phyloP scores from a whole-genome alignment of 192 early-diverging fungal genomes.

The Backusella sp. region DNA sequence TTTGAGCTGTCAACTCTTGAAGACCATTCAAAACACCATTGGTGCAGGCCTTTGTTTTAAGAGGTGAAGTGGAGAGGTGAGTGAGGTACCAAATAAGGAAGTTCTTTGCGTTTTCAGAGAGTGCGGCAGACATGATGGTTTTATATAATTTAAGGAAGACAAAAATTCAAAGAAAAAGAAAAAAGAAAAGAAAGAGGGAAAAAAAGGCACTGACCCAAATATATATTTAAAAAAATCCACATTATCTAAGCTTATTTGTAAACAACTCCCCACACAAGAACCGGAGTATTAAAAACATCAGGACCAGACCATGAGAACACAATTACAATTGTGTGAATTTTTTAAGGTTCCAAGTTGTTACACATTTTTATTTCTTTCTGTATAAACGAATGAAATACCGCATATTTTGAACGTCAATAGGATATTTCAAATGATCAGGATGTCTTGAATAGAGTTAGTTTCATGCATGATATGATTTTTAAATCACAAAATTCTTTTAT shows the following conservation, averaged over 20 bases:
- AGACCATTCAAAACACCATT: constrained; percentile 70
- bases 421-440: constrained; percentile 68
- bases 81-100: constrained; percentile 63
- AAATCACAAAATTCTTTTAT: not conserved
- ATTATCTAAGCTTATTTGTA: constrained; percentile 10
- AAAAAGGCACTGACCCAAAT: not conserved
- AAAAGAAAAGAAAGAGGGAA: constrained; percentile 9
- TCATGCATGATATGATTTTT: not conserved
- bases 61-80: constrained; percentile 60
- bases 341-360: not conserved
- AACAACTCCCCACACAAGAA: not conserved
- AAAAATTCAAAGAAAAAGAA: not conserved
- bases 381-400: constrained; percentile 89
- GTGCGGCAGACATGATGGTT: constrained; percentile 28
- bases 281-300: not conserved
- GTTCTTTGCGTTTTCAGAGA: constrained; percentile 19
- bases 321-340: not conserved
- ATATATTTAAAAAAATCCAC: constrained; percentile 8
- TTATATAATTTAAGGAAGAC: constrained; percentile 3
- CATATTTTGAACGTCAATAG: constrained; percentile 86
- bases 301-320: not conserved
- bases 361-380: constrained; percentile 52
- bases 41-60: constrained; percentile 81
- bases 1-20: constrained; percentile 77
- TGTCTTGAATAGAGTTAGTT: constrained; percentile 15